Percentiles rank a stretch among this genome's conserved stretches.
Conservation (phyloP, 805 yeast genomes). For the Pichia paraexigua region DNA sequence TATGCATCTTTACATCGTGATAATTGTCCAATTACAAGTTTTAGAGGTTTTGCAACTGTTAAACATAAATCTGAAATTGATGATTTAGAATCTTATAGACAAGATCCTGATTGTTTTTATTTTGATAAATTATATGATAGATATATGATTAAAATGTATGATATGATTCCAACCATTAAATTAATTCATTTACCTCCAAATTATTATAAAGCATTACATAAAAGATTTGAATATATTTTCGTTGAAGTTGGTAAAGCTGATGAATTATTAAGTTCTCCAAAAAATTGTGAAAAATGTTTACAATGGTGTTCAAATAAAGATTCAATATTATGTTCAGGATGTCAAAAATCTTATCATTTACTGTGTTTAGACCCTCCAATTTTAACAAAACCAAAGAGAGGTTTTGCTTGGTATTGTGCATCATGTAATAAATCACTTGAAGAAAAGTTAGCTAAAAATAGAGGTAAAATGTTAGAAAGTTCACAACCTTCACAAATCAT, state of each 20-base stretch:
- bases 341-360: conserved; percentile 67
- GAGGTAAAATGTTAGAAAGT: conserved; percentile 29
- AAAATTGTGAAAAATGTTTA: conserved; percentile 66
- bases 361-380: conserved; percentile 82
- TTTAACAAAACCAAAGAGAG: conserved; percentile 69
- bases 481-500: conserved; percentile 21
- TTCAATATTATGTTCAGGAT: conserved; percentile 73
- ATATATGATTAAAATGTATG: conserved; percentile 76
- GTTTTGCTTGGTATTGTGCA: conserved; percentile 89
- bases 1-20: conserved; percentile 85
- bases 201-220: conserved; percentile 52
- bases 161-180: conserved; percentile 56
- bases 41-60: conserved; percentile 69
- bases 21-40: conserved; percentile 65
- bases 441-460: conserved; percentile 28
- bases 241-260: conserved; percentile 62
- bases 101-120: conserved; percentile 65
- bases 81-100: conserved; percentile 46
- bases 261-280: conserved; percentile 54
- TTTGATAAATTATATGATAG: conserved; percentile 81
- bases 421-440: conserved; percentile 58
- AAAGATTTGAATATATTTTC: conserved; percentile 65
- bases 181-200: conserved; percentile 52
- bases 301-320: conserved; percentile 78
- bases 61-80: conserved; percentile 59